Evolutionary conservation across 2,329 filamentous ascomycete species (phyloP).

Genomic region (Emergomyces pasteurianus): DNA sequence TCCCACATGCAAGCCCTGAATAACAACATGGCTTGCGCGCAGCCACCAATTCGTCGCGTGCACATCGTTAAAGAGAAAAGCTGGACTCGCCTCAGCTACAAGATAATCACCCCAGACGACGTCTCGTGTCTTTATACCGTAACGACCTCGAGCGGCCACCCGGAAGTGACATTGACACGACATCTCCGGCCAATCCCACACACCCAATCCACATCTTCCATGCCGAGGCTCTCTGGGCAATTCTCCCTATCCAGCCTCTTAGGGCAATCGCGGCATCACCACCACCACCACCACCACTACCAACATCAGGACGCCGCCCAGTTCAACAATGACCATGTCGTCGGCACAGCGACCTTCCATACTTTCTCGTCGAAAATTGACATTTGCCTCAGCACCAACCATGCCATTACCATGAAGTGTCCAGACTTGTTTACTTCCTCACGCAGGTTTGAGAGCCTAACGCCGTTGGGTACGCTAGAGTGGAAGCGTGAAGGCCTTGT

Average conservation of each 20-base stretch:
- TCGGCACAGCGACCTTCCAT: conserved; percentile 9
- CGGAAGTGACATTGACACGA: background rate
- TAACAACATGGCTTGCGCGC: background rate
- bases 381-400: conserved; percentile 4
- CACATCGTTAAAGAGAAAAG: background rate
- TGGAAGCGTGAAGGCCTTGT: conserved; percentile 9
- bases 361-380: conserved; percentile 11
- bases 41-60: background rate
- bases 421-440: conserved; percentile 6
- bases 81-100: background rate
- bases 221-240: background rate
- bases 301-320: background rate
- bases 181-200: background rate
- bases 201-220: background rate
- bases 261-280: background rate
- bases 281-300: background rate
- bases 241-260: conserved; percentile 1
- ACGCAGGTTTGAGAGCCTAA: conserved; percentile 7
- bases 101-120: conserved; percentile 2
- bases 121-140: conserved; percentile 7
- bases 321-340: background rate
- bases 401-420: conserved; percentile 8
- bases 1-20: background rate
- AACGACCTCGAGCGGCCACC: background rate
- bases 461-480: conserved; percentile 8